Percentiles rank a stretch among this genome's conserved stretches.
Conservation (phyloP, 352 stramenopile genomes). For the Globisporangium rhizosaccharum region DNA sequence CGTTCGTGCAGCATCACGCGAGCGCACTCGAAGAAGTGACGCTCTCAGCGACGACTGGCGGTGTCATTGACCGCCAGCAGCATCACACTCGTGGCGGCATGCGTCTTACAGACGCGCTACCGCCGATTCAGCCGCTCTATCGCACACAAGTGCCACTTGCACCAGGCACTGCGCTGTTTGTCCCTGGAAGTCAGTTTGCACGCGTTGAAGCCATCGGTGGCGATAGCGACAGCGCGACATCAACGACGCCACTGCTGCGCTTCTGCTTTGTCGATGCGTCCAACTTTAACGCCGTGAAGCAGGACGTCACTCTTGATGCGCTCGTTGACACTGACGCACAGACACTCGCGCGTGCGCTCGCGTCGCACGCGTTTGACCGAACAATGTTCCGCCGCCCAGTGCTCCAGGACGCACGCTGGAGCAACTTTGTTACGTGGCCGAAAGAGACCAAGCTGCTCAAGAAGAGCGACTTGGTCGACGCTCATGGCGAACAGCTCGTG, state of each 20-base stretch:
- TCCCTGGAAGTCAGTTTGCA: constrained; percentile 35
- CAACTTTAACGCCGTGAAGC: constrained; percentile 69
- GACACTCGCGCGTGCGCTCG: constrained; percentile 39
- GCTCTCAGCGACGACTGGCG: constrained; percentile 10
- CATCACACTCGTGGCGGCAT: background rate
- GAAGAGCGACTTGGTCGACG: constrained; percentile 18
- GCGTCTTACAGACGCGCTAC: constrained; percentile 4
- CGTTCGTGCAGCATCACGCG: constrained; percentile 7
- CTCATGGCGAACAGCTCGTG: constrained; percentile 15
- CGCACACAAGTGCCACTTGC: constrained; percentile 8
- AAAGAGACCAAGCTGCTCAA: constrained; percentile 41
- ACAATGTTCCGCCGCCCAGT: constrained; percentile 44
- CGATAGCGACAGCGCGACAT: background rate
- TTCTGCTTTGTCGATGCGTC: constrained; percentile 74
- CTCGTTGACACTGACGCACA: constrained; percentile 30
- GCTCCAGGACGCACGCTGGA: constrained; percentile 31
- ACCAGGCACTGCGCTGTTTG: constrained; percentile 34
- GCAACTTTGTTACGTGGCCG: constrained; percentile 57
- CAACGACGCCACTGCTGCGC: constrained; percentile 30
- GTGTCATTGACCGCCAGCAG: background rate
- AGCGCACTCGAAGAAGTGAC: constrained; percentile 18
- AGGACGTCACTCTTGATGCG: constrained; percentile 37
- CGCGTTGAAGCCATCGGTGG: constrained; percentile 11
- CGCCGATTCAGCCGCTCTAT: constrained; percentile 16
- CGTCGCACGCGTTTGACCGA: constrained; percentile 48